Evolutionary conservation across 805 yeast species (phyloP).

Genomic region (Sungouiozyma ichnusensis): DNA sequence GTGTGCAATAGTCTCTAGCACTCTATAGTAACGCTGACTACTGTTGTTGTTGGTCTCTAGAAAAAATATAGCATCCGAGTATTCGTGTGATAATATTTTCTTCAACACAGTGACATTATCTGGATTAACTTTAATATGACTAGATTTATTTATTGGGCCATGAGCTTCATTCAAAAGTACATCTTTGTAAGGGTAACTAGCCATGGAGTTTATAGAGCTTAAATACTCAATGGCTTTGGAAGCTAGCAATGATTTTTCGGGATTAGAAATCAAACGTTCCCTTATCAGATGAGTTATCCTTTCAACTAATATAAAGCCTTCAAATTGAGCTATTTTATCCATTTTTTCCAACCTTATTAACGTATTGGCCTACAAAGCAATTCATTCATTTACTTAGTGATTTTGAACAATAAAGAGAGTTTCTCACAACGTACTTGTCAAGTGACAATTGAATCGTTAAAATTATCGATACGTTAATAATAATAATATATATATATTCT

Average conservation of each 20-base stretch:
- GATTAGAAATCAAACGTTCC: constrained; percentile 2
- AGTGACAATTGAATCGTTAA: too few relatives aligned
- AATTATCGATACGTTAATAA: too few relatives aligned
- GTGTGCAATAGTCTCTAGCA: constrained; percentile 12
- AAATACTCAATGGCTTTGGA: constrained; percentile 10
- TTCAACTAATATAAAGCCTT: constrained; percentile 12
- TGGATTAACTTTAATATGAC: background rate
- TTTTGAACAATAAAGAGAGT: too few relatives aligned
- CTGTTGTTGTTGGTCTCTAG: constrained; percentile 10
- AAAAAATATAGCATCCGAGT: constrained; percentile 13
- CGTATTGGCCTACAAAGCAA: too few relatives aligned
- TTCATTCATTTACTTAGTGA: too few relatives aligned
- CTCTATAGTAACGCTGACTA: constrained; percentile 6
- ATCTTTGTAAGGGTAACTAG: constrained; percentile 8
- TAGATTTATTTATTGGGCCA: background rate
- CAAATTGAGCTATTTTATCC: constrained; percentile 4
- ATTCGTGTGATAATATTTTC: constrained; percentile 16
- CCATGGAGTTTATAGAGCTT: constrained; percentile 4
- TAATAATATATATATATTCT: too few relatives aligned
- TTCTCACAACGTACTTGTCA: too few relatives aligned
- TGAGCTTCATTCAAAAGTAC: background rate
- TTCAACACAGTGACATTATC: background rate
- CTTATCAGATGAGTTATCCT: constrained; percentile 10
- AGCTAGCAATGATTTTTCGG: constrained; percentile 9
- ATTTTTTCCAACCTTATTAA: too few relatives aligned